Percentiles rank a stretch among this genome's conserved stretches.
Evolutionary conservation across 2,329 filamentous ascomycete species (phyloP).

Genomic region (Alternaria sp.): DNA sequence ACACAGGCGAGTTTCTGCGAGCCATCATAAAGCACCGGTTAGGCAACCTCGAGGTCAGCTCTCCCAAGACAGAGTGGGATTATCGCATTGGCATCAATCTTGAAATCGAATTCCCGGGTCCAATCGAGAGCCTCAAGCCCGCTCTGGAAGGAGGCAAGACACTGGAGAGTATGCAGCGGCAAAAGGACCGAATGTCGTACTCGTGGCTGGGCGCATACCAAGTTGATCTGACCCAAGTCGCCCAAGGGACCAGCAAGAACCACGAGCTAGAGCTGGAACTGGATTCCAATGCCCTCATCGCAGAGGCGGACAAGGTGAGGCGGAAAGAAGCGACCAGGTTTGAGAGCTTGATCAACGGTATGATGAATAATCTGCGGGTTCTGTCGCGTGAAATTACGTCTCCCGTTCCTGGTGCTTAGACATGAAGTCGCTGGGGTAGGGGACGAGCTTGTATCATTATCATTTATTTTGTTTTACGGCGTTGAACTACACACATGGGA

Average conservation of each 20-base stretch:
- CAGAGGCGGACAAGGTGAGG: constrained; percentile 69
- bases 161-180: constrained; percentile 64
- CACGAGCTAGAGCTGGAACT: constrained; percentile 86
- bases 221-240: constrained; percentile 92
- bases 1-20: constrained; percentile 72
- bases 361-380: constrained; percentile 70
- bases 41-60: constrained; percentile 84
- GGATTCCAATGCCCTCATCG: constrained; percentile 67
- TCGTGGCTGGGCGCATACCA: constrained; percentile 81
- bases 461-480: constrained; percentile 8
- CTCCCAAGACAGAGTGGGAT: constrained; percentile 80
- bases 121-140: constrained; percentile 63
- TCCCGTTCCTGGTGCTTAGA: constrained; percentile 11
- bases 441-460: constrained; percentile 22
- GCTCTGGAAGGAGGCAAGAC: constrained; percentile 54
- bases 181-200: constrained; percentile 93
- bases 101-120: constrained; percentile 82
- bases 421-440: background rate
- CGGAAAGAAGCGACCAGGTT: constrained; percentile 59
- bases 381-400: constrained; percentile 49
- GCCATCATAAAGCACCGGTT: constrained; percentile 94
- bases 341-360: constrained; percentile 72
- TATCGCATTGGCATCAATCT: constrained; percentile 94
- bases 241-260: constrained; percentile 66
- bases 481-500: constrained; percentile 4